A percentile compares a stretch with the other conserved stretches of the same genome.
Conservation (phyloP, 1,284 basidiomycete species). For the Tylopilus orsonianus region DNA sequence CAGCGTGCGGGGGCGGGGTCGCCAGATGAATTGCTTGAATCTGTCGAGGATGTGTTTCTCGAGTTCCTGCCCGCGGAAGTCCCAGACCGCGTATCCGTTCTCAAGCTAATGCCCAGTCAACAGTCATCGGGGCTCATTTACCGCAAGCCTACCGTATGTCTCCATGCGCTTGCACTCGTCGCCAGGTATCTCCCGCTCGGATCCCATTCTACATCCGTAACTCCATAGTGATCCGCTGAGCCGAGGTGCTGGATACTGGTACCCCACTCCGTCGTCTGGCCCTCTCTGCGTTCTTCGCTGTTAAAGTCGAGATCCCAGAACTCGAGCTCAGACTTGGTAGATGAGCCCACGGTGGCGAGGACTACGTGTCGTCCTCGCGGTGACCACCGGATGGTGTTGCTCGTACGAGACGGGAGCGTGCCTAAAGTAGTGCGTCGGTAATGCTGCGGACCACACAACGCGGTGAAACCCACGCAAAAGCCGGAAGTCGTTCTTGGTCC, state of each 20-base stretch:
- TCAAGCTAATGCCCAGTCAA: slow-evolving; percentile 65
- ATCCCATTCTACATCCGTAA: slow-evolving; percentile 99
- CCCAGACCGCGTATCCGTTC: slow-evolving; percentile 96
- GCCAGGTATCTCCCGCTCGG: slow-evolving; percentile 93
- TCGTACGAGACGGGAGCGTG: slow-evolving; percentile 82
- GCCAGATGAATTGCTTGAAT: slow-evolving; percentile 99
- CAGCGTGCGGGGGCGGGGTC: slow-evolving; percentile 88
- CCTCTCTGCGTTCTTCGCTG: slow-evolving; percentile 71
- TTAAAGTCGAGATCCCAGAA: slow-evolving; percentile 99
- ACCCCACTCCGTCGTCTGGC: slow-evolving; percentile 74
- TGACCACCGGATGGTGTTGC: slow-evolving; percentile 97
- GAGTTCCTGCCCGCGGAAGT: slow-evolving; percentile 94
- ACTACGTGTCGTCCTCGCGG: slow-evolving; percentile 96
- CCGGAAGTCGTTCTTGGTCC: slow-evolving; percentile 93
- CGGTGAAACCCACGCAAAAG: slow-evolving; percentile 64
- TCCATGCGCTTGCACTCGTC: slow-evolving; percentile 94
- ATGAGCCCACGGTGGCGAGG: slow-evolving; percentile 92
- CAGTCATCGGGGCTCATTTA: slow-evolving; percentile 2
- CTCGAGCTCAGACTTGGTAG: slow-evolving; percentile 95
- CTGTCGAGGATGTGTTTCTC: slow-evolving; percentile 88
- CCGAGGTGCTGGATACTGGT: slow-evolving; percentile 85
- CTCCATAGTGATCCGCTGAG: slow-evolving; percentile 94
- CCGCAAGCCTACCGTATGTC: slow-evolving; percentile 68
- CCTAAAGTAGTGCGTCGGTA: slow-evolving; percentile 43
- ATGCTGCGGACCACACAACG: slow-evolving; percentile 1